phyloP scores from a whole-genome alignment of 2,329 filamentous ascomycete species.

The Neopestalotiopsis rosae region DNA sequence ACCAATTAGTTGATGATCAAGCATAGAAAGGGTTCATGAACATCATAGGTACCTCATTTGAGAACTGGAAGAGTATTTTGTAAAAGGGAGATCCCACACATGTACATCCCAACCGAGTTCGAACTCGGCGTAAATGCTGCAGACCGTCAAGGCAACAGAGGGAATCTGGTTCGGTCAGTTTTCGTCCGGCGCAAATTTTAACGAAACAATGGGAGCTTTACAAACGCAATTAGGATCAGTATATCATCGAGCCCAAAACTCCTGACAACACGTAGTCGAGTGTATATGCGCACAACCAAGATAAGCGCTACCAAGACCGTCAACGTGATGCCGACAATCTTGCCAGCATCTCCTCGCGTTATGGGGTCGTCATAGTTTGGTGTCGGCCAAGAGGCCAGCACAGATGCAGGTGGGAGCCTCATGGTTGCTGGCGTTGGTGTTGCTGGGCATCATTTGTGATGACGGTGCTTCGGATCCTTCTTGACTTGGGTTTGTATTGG shows the following conservation, averaged over 20 bases:
- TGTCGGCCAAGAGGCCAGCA: slow-evolving; percentile 36
- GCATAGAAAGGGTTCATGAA: not conserved
- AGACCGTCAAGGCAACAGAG: slow-evolving; percentile 31
- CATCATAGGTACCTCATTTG: not conserved
- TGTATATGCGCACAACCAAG: slow-evolving; percentile 41
- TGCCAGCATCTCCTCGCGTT: slow-evolving; percentile 34
- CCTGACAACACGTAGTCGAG: slow-evolving; percentile 39
- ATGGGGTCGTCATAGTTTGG: slow-evolving; percentile 39
- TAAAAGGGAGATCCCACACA: slow-evolving; percentile 24
- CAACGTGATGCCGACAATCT: slow-evolving; percentile 33
- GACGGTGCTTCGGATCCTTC: not conserved
- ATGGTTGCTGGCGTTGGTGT: slow-evolving; percentile 24
- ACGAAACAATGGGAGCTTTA: not conserved
- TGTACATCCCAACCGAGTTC: slow-evolving; percentile 34
- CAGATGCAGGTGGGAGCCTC: slow-evolving; percentile 30
- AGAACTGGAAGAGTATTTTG: not conserved
- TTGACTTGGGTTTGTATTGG: not conserved
- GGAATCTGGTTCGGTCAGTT: slow-evolving; percentile 22
- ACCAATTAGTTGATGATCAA: not conserved
- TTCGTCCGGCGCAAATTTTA: not conserved
- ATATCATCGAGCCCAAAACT: slow-evolving; percentile 36
- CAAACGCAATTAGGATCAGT: slow-evolving; percentile 17
- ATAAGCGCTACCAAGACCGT: slow-evolving; percentile 34
- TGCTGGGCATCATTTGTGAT: not conserved
- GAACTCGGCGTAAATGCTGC: slow-evolving; percentile 29